Evolutionary conservation across 2,329 filamentous ascomycete species (phyloP), one percentile per base, ranked within the genome.

Genomic region (Ceratocystis cubensis): DNA sequence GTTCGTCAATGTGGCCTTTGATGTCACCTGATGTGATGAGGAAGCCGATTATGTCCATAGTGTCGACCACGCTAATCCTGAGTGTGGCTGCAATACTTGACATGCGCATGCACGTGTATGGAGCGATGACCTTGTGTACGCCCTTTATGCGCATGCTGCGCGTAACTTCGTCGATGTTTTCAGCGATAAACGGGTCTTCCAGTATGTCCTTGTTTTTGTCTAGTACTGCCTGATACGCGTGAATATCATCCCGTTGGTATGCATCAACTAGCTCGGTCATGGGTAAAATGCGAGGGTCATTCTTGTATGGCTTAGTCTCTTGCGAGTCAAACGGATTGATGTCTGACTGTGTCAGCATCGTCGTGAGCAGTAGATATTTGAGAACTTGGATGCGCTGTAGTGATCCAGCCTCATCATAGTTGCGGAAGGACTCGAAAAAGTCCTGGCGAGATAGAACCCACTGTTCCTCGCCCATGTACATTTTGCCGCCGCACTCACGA

Each of bases 381-480:
- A 99, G 84, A 17, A 97, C 94, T 76, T 97, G 93, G 71, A 97
- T 97, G 61, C 94, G 86, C 76, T 97, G 93, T 72, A 63, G 45
- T 30, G 92, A 96, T 59, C 94, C 94, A 50, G 94, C 94, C 79
- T 99, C 94, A 74, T 99, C 94, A 78, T 97, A 99, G 78, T 96
- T 97, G 67, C 92, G 89, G 80, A 99, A 99, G 0, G 93, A 96
- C 75, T 99, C 94, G 76, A 96, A 96, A 76, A 99, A 99, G 78
- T 97, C 94, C 72, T 87, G 93, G 77, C 97, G 92, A 0, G 94
- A 94, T 73, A 92, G 90, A 75, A 94, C 91, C 94, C 94, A 99
- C 75, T 97, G 97, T 78, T 97, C 94, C 80, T 99, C 94, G 75
- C 89, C 94, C 94, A 99, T 97, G 79, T 97, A 92, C 94, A 99